A percentile compares a stretch with the other conserved stretches of the same genome.
These are phyloP conservation scores for Periconia sp. DNA, from an alignment of 2,329 filamentous ascomycete genomes.

Conservation along the genomic window DNA sequence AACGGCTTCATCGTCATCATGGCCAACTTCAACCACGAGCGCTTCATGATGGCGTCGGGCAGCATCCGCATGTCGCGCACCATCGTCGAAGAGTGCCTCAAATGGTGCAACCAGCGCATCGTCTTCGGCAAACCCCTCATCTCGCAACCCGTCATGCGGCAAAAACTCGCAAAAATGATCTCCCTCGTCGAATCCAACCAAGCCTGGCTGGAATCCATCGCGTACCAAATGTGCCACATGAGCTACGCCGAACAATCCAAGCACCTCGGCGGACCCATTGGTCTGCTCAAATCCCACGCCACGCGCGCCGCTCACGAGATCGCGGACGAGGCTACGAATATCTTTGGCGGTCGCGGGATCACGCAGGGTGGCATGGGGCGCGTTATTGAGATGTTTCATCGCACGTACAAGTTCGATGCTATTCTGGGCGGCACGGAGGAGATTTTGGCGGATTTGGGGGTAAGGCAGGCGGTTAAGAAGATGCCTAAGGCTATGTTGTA, in stretches of 20 bases:
- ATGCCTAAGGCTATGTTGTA: slow-evolving; percentile 86
- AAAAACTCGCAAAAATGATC: slow-evolving; percentile 88
- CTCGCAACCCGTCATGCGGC: slow-evolving; percentile 77
- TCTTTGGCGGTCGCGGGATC: slow-evolving; percentile 79
- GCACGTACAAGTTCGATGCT: slow-evolving; percentile 73
- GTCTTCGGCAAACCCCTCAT: slow-evolving; percentile 83
- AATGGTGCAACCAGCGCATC: slow-evolving; percentile 84
- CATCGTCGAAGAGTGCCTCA: slow-evolving; percentile 80
- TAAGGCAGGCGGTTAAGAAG: slow-evolving; percentile 78
- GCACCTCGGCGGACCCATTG: slow-evolving; percentile 78
- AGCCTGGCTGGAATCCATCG: slow-evolving; percentile 81
- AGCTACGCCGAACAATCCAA: slow-evolving; percentile 74
- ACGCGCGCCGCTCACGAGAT: slow-evolving; percentile 80
- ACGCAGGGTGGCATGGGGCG: slow-evolving; percentile 83
- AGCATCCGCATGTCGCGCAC: slow-evolving; percentile 67
- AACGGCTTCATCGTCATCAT: slow-evolving; percentile 84
- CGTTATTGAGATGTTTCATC: slow-evolving; percentile 80
- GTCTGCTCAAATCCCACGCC: slow-evolving; percentile 75
- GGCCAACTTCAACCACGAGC: slow-evolving; percentile 86
- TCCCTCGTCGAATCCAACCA: slow-evolving; percentile 79
- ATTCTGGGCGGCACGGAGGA: slow-evolving; percentile 79
- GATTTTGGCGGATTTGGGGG: slow-evolving; percentile 77
- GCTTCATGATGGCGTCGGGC: slow-evolving; percentile 72
- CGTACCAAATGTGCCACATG: slow-evolving; percentile 88
- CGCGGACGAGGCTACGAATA: slow-evolving; percentile 80